Conservation (phyloP, 2,329 filamentous ascomycete genomes). For the Cladosporium phlei region DNA sequence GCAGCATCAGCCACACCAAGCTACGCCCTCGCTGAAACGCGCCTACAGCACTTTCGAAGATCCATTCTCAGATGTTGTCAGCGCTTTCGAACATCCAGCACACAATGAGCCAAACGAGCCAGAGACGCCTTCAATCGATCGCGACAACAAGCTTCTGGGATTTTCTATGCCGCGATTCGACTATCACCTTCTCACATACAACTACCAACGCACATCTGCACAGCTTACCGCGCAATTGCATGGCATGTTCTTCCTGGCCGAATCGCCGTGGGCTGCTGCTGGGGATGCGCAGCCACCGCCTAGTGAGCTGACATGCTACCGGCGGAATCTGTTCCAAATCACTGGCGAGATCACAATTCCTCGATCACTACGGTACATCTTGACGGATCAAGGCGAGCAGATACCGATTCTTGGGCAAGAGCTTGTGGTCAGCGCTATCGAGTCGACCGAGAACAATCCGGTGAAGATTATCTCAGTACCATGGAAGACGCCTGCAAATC, state of each 20-base stretch:
- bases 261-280: slow-evolving; percentile 63
- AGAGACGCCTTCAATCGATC: slow-evolving; percentile 56
- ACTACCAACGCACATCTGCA: slow-evolving; percentile 59
- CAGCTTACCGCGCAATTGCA: slow-evolving; percentile 72
- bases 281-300: slow-evolving; percentile 56
- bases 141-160: slow-evolving; percentile 55
- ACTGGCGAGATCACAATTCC: slow-evolving; percentile 83
- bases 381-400: slow-evolving; percentile 78
- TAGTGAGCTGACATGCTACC: slow-evolving; percentile 90
- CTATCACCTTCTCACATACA: slow-evolving; percentile 62
- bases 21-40: slow-evolving; percentile 28
- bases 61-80: slow-evolving; percentile 48
- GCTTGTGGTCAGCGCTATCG: slow-evolving; percentile 83
- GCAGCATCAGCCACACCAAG: slow-evolving; percentile 7
- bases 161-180: slow-evolving; percentile 47
- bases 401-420: slow-evolving; percentile 79
- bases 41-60: slow-evolving; percentile 43
- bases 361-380: slow-evolving; percentile 69
- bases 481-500: slow-evolving; percentile 88
- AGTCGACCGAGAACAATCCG: slow-evolving; percentile 86
- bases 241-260: slow-evolving; percentile 84
- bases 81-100: slow-evolving; percentile 43
- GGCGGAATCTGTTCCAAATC: slow-evolving; percentile 92
- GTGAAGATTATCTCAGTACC: slow-evolving; percentile 95
- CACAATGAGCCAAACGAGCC: slow-evolving; percentile 33